phyloP scores from a whole-genome alignment of 1,284 basidiomycete genomes.

The Butyriboletus appendiculatus region DNA sequence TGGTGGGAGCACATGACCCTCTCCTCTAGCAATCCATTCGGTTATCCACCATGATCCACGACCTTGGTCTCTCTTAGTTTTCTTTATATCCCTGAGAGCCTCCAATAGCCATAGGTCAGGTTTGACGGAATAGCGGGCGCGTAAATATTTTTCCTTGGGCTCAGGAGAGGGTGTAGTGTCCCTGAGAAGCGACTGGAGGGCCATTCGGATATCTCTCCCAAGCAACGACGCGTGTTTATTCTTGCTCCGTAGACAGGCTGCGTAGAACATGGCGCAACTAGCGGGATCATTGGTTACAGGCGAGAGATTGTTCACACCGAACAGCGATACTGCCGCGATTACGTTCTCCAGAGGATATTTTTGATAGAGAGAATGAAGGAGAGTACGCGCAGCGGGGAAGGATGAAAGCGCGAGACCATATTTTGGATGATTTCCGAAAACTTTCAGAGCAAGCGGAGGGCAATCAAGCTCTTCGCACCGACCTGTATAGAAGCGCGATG shows the following conservation, averaged over 20 bases:
- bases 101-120: constrained; percentile 41
- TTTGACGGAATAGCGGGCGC: constrained; percentile 30
- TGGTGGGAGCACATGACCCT: constrained; percentile 22
- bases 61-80: constrained; percentile 30
- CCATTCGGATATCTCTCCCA: constrained; percentile 45
- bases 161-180: constrained; percentile 28
- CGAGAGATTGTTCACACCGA: constrained; percentile 51
- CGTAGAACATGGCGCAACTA: constrained; percentile 55
- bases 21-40: constrained; percentile 30
- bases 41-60: constrained; percentile 33
- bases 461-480: constrained; percentile 59
- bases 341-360: constrained; percentile 47
- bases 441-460: constrained; percentile 54
- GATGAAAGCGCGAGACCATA: constrained; percentile 56
- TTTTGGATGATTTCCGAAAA: constrained; percentile 61
- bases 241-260: constrained; percentile 49
- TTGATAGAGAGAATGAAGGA: constrained; percentile 52
- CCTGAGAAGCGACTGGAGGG: constrained; percentile 40
- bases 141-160: constrained; percentile 24
- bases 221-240: constrained; percentile 40
- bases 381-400: constrained; percentile 50
- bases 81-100: constrained; percentile 43
- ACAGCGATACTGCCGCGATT: constrained; percentile 52
- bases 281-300: constrained; percentile 55
- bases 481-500: constrained; percentile 37